A percentile compares a stretch with the other conserved stretches of the same genome.
Evolutionary conservation across 331 rosid species (phyloP).

Genomic region (Rhamnella rubrinervis): DNA sequence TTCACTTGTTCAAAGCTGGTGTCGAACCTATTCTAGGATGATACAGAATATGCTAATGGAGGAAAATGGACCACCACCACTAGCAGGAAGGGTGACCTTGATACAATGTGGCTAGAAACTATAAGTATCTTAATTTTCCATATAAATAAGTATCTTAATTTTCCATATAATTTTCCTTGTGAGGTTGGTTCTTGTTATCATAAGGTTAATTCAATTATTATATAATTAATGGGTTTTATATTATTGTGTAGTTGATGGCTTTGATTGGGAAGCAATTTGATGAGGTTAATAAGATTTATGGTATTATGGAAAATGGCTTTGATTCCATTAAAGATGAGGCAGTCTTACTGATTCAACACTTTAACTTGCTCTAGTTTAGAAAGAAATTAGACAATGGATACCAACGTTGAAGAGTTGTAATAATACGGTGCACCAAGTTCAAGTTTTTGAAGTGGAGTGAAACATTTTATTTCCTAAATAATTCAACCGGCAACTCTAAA

Average conservation of each 20-base stretch:
- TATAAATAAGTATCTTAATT: slow-evolving; percentile 35
- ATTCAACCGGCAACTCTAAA: too few species aligned
- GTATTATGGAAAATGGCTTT: slow-evolving; percentile 75
- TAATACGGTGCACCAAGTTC: too few species aligned
- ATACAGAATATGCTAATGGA: slow-evolving; percentile 93
- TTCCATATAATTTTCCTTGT: background rate
- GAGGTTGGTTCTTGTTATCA: background rate
- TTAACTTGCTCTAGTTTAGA: too few species aligned
- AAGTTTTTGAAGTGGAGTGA: too few species aligned
- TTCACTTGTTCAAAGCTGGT: slow-evolving; percentile 90
- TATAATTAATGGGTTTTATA: slow-evolving; percentile 10
- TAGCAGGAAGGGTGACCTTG: slow-evolving; percentile 62
- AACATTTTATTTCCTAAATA: too few species aligned
- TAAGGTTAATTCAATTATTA: background rate
- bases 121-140: too few species aligned
- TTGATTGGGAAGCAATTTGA: slow-evolving; percentile 97
- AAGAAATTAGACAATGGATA: too few species aligned
- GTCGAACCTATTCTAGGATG: slow-evolving; percentile 99
- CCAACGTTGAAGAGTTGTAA: too few species aligned
- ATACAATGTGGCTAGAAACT: slow-evolving; percentile 93
- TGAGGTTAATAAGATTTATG: slow-evolving; percentile 85
- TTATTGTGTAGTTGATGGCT: slow-evolving; percentile 27
- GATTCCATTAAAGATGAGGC: too few species aligned
- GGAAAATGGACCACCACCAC: slow-evolving; percentile 81
- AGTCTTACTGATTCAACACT: too few species aligned